These are phyloP conservation scores for Phytophthora multivora DNA, from an alignment of 352 stramenopile genomes.

Conservation along the genomic window DNA sequence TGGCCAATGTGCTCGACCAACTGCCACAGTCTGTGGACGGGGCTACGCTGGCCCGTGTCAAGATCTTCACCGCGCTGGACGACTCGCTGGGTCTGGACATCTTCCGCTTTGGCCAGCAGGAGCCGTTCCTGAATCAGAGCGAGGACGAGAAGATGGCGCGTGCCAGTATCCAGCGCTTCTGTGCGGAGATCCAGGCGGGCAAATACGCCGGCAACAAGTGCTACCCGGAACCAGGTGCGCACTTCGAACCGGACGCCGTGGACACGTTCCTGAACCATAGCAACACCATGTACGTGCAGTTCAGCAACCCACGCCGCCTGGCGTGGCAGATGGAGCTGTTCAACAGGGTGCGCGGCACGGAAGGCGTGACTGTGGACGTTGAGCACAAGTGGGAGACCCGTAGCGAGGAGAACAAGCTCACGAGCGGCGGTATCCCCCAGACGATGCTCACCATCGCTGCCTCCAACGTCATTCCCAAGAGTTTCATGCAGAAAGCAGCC, in stretches of 20 bases:
- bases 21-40: slow-evolving; percentile 68
- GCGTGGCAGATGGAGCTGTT: slow-evolving; percentile 76
- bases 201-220: slow-evolving; percentile 61
- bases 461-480: slow-evolving; percentile 85
- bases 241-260: slow-evolving; percentile 67
- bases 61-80: slow-evolving; percentile 90
- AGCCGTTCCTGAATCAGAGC: slow-evolving; percentile 70
- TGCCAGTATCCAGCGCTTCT: slow-evolving; percentile 65
- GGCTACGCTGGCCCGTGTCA: slow-evolving; percentile 79
- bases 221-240: slow-evolving; percentile 56
- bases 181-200: slow-evolving; percentile 73
- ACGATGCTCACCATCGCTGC: slow-evolving; percentile 88
- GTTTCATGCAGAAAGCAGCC: slow-evolving; percentile 79
- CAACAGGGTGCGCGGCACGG: slow-evolving; percentile 62
- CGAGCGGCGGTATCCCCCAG: slow-evolving; percentile 47
- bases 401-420: slow-evolving; percentile 84
- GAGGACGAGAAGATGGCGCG: slow-evolving; percentile 61
- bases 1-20: slow-evolving; percentile 74
- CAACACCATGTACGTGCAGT: slow-evolving; percentile 87
- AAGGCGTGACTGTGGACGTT: slow-evolving; percentile 78
- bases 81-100: slow-evolving; percentile 87
- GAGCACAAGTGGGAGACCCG: slow-evolving; percentile 86
- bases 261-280: slow-evolving; percentile 66
- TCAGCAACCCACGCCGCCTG: slow-evolving; percentile 79
- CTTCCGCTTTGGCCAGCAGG: slow-evolving; percentile 83